A percentile compares a stretch with the other conserved stretches of the same genome.
Conservation (phyloP, 176 grass and related monocot species). For the Lolium rigidum region DNA sequence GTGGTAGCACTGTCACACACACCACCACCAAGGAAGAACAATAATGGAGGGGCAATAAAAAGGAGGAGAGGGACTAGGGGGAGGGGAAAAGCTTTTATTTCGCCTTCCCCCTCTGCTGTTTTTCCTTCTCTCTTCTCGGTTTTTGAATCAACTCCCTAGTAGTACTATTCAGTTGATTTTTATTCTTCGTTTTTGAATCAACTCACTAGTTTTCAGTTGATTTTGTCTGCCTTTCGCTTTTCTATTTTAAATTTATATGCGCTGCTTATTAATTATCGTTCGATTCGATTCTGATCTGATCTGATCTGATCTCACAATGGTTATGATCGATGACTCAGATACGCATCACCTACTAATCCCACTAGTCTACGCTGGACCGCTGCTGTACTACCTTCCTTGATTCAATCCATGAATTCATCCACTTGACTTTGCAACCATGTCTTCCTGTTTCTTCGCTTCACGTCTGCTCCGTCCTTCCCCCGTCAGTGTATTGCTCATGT, state of each 20-base stretch:
- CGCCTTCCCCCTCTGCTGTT: not conserved
- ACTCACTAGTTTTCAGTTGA: no score
- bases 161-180: not conserved
- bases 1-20: not conserved
- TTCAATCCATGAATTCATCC: not conserved
- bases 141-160: no score
- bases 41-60: not conserved
- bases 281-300: constrained; percentile 24
- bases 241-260: no score
- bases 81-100: no score
- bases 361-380: not conserved
- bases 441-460: not conserved
- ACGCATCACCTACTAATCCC: not conserved
- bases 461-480: not conserved
- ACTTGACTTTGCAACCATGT: not conserved
- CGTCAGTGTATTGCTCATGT: not conserved
- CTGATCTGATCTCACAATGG: not conserved
- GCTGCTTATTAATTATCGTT: no score
- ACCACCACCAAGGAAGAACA: no score
- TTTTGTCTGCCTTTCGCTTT: no score
- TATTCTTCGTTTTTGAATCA: no score
- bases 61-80: not conserved
- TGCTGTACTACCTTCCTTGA: not conserved
- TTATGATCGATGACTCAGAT: not conserved
- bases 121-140: no score